Conservation (phyloP, 805 yeast genomes). For the Teunomyces funiuensis region DNA sequence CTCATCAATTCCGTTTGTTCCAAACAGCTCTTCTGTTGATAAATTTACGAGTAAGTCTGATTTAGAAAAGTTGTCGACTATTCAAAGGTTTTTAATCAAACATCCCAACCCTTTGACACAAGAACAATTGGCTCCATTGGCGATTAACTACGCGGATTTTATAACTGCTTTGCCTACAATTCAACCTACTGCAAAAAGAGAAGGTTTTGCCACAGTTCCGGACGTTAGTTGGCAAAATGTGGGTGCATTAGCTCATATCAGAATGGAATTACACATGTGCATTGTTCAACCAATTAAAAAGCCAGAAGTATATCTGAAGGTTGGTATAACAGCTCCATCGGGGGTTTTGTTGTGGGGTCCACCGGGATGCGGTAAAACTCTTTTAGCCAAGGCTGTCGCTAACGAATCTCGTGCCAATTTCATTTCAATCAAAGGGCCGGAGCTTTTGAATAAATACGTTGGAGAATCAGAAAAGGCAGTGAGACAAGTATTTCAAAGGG, state of each 20-base stretch:
- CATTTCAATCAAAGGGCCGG: conserved; percentile 95
- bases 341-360: conserved; percentile 99
- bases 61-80: conserved; percentile 51
- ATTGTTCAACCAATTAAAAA: conserved; percentile 93
- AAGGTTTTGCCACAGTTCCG: conserved; percentile 98
- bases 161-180: conserved; percentile 82
- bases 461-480: conserved; percentile 96
- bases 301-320: conserved; percentile 85
- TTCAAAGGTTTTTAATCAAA: conserved; percentile 65
- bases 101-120: conserved; percentile 80
- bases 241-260: conserved; percentile 78
- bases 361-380: conserved; percentile 98
- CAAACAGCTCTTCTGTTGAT: conserved; percentile 11
- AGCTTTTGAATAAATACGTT: conserved; percentile 87
- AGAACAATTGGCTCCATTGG: conserved; percentile 72
- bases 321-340: conserved; percentile 94
- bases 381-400: conserved; percentile 96
- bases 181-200: conserved; percentile 97
- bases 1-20: conserved; percentile 8
- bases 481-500: conserved; percentile 88
- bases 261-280: conserved; percentile 94
- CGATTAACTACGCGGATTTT: conserved; percentile 80
- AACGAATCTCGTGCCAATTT: conserved; percentile 96
- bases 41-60: conserved; percentile 37
- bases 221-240: conserved; percentile 95